Evolutionary conservation across 768 basidiomycete genomes (phyloP).

Genomic region (Suillus variegatus): DNA sequence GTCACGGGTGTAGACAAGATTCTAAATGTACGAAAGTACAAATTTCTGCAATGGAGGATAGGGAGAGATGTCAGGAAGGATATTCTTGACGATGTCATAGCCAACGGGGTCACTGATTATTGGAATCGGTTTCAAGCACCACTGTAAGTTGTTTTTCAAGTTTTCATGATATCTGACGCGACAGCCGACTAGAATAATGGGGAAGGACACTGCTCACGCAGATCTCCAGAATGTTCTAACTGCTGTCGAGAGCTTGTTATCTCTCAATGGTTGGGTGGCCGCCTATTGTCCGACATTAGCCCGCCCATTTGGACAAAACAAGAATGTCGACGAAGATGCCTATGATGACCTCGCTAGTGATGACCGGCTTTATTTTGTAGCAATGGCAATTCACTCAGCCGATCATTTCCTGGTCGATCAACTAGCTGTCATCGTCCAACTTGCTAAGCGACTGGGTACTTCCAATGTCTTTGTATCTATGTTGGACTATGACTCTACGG

Average conservation of each 20-base stretch:
- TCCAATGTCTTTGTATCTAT: slow-evolving; percentile 95
- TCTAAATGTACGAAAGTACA: slow-evolving; percentile 86
- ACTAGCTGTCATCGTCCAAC: slow-evolving; percentile 95
- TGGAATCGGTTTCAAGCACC: slow-evolving; percentile 94
- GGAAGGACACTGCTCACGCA: slow-evolving; percentile 81
- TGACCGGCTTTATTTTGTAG: slow-evolving; percentile 90
- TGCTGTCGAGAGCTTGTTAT: slow-evolving; percentile 92
- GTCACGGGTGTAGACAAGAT: slow-evolving; percentile 69
- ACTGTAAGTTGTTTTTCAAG: slow-evolving; percentile 57
- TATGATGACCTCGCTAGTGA: slow-evolving; percentile 87
- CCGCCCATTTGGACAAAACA: slow-evolving; percentile 95
- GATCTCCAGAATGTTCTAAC: slow-evolving; percentile 89
- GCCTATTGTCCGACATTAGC: slow-evolving; percentile 90
- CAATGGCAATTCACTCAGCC: slow-evolving; percentile 94
- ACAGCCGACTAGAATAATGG: slow-evolving; percentile 57
- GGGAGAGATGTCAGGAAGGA: slow-evolving; percentile 86
- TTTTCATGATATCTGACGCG: background rate
- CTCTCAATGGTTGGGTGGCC: slow-evolving; percentile 97
- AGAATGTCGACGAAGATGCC: slow-evolving; percentile 63
- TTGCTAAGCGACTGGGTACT: slow-evolving; percentile 88
- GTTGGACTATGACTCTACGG: slow-evolving; percentile 94
- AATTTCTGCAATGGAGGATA: slow-evolving; percentile 85
- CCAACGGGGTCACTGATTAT: slow-evolving; percentile 80
- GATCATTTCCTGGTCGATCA: slow-evolving; percentile 99
- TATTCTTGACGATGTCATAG: slow-evolving; percentile 72